Percentiles rank a stretch among this genome's conserved stretches.
Evolutionary conservation across 2,329 filamentous ascomycete genomes (phyloP).

Genomic region (Epichloe typhina): DNA sequence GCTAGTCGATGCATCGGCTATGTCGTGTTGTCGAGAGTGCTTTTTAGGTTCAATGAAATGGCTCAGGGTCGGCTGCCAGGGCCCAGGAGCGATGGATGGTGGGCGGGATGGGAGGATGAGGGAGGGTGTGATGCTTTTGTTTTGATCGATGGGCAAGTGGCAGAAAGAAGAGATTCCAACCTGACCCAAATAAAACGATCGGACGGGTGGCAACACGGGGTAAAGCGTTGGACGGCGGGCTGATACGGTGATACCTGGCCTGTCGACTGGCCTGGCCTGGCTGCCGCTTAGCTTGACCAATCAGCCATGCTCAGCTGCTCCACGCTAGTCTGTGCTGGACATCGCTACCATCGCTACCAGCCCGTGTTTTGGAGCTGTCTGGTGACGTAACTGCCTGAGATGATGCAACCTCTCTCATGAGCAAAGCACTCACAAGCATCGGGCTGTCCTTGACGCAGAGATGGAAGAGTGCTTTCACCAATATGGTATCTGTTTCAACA

Average conservation of each 20-base stretch:
- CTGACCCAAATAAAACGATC: not conserved
- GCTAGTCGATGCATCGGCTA: conserved; percentile 4
- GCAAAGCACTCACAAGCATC: too few relatives aligned
- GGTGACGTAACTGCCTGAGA: conserved; percentile 1
- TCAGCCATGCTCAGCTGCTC: too few relatives aligned
- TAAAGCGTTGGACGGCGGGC: too few relatives aligned
- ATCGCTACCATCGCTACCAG: too few relatives aligned
- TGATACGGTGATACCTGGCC: too few relatives aligned
- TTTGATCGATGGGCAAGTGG: not conserved
- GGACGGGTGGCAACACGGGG: not conserved
- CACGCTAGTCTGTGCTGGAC: too few relatives aligned
- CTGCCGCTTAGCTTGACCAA: too few relatives aligned
- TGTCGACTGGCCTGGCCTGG: too few relatives aligned
- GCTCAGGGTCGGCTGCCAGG: not conserved
- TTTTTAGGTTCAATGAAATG: not conserved
- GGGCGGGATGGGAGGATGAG: not conserved
- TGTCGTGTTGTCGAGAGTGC: not conserved
- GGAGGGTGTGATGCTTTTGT: not conserved
- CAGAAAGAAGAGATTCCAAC: not conserved
- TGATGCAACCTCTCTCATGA: too few relatives aligned
- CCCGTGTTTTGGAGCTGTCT: not conserved
- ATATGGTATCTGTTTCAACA: conserved; percentile 19
- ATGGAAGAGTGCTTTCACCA: conserved; percentile 24
- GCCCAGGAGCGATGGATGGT: not conserved
- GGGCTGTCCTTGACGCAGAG: conserved; percentile 16